Base-by-base conservation (phyloP, 78 protist species). In the Dictyostelium capitatum region DNA sequence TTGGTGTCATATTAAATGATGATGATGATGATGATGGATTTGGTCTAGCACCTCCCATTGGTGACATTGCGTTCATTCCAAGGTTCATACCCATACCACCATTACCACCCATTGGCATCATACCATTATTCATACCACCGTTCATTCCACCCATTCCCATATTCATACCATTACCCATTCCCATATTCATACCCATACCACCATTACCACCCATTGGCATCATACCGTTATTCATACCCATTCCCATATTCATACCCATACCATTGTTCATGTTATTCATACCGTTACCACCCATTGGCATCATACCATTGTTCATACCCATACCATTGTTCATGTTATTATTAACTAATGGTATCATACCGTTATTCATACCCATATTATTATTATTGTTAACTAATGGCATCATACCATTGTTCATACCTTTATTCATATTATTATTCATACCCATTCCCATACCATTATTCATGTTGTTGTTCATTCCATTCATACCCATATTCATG, bases 51-150 rank as follows among this genome's bases (percentile, higher is more conserved):
- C 82, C 79, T n/a, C 56, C 79, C 79, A 73, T 73, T 46, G 79
- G 79, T 25, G 83, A 62, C 82, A 74, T 85, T 8, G 41, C 41
- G 54, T 57, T 82, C 74, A 70, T 70, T 19, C 64, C 69, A 48
- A 69, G 43, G 64, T 80, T 80, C 87, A 80, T 77, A 50, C 82
- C 82, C 75, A 57, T 57, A 9, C 6, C 14, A 51, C 56, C 59
- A 53, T 6, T 19, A 46, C 59, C 59, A 37, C 72, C 72, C 67
- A 57, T 57, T 57, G 73, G 73, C 6, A 32, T 23, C 72, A 62
- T 62, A 62, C 32, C 72, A 25, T 62, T 37, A 2, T 37, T 62
- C 72, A 62, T 62, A 25, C 72, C 72, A 3, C n/a, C 11, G 25
- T 25, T 25, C 73, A 64, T 64, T 3, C 2, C 37, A 30, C 73